Evolutionary conservation across 176 grass and related monocot genomes (phyloP).

Genomic region (Puya raimondii): DNA sequence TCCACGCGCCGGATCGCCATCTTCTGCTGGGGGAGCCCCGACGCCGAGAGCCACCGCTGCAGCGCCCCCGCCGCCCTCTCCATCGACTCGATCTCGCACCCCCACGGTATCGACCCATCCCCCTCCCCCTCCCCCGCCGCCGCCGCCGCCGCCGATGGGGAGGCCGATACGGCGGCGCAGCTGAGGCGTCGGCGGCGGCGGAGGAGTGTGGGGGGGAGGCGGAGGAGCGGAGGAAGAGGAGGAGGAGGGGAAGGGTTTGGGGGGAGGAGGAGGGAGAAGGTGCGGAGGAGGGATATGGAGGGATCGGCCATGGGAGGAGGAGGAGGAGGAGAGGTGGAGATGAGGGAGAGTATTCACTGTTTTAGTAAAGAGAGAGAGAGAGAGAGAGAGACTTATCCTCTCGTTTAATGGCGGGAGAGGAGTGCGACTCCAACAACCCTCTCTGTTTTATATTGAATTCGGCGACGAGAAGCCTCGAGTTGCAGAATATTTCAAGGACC

Average conservation of each 20-base stretch:
- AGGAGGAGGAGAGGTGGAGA: constrained; percentile 22
- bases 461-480: no score
- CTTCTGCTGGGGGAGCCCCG: constrained; percentile 66
- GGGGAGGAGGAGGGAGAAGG: background rate
- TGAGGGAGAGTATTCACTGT: constrained; percentile 3
- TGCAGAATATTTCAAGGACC: no score
- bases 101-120: constrained; percentile 44
- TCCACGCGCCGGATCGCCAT: constrained; percentile 63
- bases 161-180: constrained; percentile 16
- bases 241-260: background rate
- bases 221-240: background rate
- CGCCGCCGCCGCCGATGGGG: constrained; percentile 27
- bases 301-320: constrained; percentile 27
- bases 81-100: constrained; percentile 83
- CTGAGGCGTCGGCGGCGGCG: background rate
- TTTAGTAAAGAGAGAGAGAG: no score
- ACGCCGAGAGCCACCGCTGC: constrained; percentile 71
- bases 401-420: no score
- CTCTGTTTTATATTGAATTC: no score
- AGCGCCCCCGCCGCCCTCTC: constrained; percentile 74
- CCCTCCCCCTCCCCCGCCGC: constrained; percentile 19
- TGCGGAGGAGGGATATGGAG: constrained; percentile 8
- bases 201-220: background rate
- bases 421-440: no score
- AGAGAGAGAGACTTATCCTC: no score